phyloP scores from a whole-genome alignment of 495 filamentous ascomycete species.

The Chaetomium cochliodes region DNA sequence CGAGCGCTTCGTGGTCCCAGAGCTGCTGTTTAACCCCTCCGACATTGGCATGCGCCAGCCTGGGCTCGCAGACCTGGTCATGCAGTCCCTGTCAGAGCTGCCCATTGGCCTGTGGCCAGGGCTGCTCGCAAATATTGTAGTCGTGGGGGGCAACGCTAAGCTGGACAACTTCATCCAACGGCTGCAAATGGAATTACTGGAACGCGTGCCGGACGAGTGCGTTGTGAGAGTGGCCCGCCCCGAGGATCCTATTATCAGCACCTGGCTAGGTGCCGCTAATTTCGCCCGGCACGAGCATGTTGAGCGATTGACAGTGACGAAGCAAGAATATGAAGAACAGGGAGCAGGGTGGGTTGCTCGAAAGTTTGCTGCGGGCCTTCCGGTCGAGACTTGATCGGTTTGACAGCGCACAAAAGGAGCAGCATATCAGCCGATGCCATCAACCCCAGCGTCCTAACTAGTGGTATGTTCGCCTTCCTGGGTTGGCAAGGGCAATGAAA shows the following conservation, averaged over 20 bases:
- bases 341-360: constrained; percentile 74
- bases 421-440: not conserved
- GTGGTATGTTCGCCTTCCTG: too few species aligned
- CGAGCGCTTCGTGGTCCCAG: constrained; percentile 87
- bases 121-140: constrained; percentile 80
- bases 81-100: constrained; percentile 75
- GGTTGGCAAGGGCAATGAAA: not conserved
- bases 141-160: constrained; percentile 81
- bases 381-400: constrained; percentile 24
- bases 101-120: constrained; percentile 75
- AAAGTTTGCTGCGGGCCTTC: constrained; percentile 57
- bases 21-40: constrained; percentile 80
- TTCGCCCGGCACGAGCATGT: constrained; percentile 68
- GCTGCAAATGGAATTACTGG: constrained; percentile 73
- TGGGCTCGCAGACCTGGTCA: constrained; percentile 73
- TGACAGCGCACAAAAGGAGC: not conserved
- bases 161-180: constrained; percentile 81
- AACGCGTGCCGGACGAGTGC: constrained; percentile 73
- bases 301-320: constrained; percentile 66
- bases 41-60: constrained; percentile 87
- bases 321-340: constrained; percentile 85
- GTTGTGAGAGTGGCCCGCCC: constrained; percentile 69
- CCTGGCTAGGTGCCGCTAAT: constrained; percentile 79
- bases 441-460: too few species aligned
- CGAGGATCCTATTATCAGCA: constrained; percentile 72